Evolutionary conservation across 306 rosid species (phyloP), one percentile per base, ranked within the genome.

Genomic region (Spatholobus suberectus): DNA sequence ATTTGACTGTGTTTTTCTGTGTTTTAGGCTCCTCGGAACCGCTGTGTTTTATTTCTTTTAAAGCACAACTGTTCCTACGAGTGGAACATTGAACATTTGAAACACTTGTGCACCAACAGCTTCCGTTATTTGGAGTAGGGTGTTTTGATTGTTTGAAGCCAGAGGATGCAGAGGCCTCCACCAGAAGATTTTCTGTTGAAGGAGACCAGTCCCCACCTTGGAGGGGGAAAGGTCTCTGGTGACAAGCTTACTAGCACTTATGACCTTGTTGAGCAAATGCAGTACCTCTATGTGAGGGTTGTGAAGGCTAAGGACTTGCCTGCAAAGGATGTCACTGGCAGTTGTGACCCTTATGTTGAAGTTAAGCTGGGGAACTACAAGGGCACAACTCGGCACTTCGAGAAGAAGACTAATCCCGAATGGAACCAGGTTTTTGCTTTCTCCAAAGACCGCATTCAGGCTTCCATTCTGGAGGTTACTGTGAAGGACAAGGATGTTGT

Each of bases 221-320:
- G 98, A 13, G 97, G 98, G 87, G 98, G 97, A 4, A 92, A 88
- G 97, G 82, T 89, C 87, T 84, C 98, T 0, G 99, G 99, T 10
- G 99, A 95, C 65, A 95, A 93, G 83, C 93, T 86, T 32, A 90
- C 97, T 1, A 95, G 96, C 88, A 95, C 99, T 10, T 95, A 95
- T 92, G 99, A 95, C 32, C 97, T 95, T 14, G 99, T 95, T 34
- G 99, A 95, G 97, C 99, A 95, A 87, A 95, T 95, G 99, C 99
- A 95, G 82, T 95, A 95, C 79, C 99, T 95, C 77, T 95, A 95
- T 68, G 99, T 95, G 11, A 89, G 98, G 75, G 99, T 93, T 81
- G 96, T 90, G 37, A 95, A 95, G 70, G 99, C 99, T 0, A 95
- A 81, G 89, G 99, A 95, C 52, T 71, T 95, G 10, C 99, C 99